Conservation (phyloP, 768 basidiomycete species). For the Termitomyces sp. region DNA sequence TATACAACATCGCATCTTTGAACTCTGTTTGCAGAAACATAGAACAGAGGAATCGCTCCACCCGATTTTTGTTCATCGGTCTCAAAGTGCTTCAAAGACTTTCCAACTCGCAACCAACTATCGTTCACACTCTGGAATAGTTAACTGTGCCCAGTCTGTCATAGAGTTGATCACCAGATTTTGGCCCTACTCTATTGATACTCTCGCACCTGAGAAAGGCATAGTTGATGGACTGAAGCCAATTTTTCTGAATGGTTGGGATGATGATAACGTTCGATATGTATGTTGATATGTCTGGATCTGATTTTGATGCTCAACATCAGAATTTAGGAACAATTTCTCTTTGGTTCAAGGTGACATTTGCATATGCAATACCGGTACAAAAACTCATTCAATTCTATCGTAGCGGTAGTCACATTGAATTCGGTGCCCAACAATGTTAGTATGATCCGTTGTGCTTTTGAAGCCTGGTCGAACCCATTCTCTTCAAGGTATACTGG, state of each 20-base stretch:
- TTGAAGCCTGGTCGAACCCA: background rate
- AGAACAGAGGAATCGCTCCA: slow-evolving; percentile 4
- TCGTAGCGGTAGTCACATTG: slow-evolving; percentile 41
- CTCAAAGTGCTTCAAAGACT: slow-evolving; percentile 18
- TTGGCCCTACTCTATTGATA: slow-evolving; percentile 66
- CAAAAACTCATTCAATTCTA: background rate
- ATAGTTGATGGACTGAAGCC: slow-evolving; percentile 52
- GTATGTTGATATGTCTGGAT: slow-evolving; percentile 7
- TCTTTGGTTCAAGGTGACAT: slow-evolving; percentile 46
- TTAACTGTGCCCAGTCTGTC: slow-evolving; percentile 64
- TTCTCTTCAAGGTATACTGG: slow-evolving; percentile 53
- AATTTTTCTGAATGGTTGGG: slow-evolving; percentile 50
- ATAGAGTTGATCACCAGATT: slow-evolving; percentile 58
- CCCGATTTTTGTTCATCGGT: background rate
- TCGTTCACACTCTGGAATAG: slow-evolving; percentile 70
- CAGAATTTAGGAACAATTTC: slow-evolving; percentile 44
- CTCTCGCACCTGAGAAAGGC: slow-evolving; percentile 51
- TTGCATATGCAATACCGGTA: background rate
- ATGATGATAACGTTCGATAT: slow-evolving; percentile 38
- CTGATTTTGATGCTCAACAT: background rate
- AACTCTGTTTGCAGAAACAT: slow-evolving; percentile 2
- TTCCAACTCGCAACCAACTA: slow-evolving; percentile 67
- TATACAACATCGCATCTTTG: background rate
- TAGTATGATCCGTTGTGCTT: slow-evolving; percentile 6
- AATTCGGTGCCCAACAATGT: slow-evolving; percentile 70